Evolutionary conservation across 176 grass and related monocot species (phyloP), one percentile per base, ranked within the genome.

Genomic region (Phoenix dactylifera): DNA sequence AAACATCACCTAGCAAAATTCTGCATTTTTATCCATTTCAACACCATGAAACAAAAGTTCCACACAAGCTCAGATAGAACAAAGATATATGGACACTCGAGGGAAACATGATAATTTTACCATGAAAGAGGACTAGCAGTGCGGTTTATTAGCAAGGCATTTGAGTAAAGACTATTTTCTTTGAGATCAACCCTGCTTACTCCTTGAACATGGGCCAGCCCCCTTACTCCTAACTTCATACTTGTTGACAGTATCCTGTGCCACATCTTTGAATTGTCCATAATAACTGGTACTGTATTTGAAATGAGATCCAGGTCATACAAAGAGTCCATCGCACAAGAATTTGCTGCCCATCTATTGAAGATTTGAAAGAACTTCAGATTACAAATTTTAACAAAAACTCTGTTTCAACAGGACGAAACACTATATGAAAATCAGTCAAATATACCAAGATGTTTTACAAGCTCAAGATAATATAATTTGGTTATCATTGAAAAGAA

Each of bases 231-330:
- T 49, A 92, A 64, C 18, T 88, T 88, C 57, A 78, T 88, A 58
- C 87, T 85, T 72, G 85, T 82, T 39, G 81, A 88, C 48, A 92
- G 63, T 59, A 98, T 77, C 65, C 56, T 75, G 16, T 82, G 84
- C 87, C 93, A 98, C 0, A 83, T 69, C 56, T 64, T 56, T 54
- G 79, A 86, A 58, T 92, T 83, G 59, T 98, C 93, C 81, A 92
- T 66, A 80, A 92, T 67, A 23, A 92, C 82, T 29, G 84, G 84
- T 26, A 92, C 71, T 16, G 57, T 83, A 61, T 73, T 79, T 62
- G 93, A 92, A 66, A 98, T 85, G 50, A 98, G 76, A 55, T 89
- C 78, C 17, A 92, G 65, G 62, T 98, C 93, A 71, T 98, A 98
- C 17, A 92, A 65, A 26, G 87, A 98, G 54, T 92, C 93, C 82